phyloP scores from a whole-genome alignment of 345 rosid species.

The Acer campestre region DNA sequence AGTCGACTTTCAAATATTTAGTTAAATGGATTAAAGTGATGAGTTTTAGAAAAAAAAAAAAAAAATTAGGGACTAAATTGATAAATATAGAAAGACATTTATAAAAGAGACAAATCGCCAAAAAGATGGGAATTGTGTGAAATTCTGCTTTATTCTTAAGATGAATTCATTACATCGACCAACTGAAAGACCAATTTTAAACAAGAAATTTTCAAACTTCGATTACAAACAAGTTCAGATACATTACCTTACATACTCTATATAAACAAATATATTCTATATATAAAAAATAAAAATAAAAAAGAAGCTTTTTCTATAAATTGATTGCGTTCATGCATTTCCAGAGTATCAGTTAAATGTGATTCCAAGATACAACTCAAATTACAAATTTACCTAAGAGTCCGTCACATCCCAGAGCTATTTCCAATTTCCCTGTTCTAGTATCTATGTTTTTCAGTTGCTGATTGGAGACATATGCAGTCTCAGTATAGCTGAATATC shows the following conservation, averaged over 20 bases:
- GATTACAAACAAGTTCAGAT: neutral
- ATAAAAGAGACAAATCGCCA: no score
- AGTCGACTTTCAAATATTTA: no score
- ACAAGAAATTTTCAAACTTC: neutral
- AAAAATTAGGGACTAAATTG: no score
- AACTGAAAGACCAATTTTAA: no score
- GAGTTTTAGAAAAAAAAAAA: no score
- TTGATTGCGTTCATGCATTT: neutral
- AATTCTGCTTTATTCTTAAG: no score
- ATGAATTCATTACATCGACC: no score
- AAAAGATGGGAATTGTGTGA: no score
- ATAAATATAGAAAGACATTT: no score
- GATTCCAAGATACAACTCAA: constrained; percentile 13
- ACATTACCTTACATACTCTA: neutral
- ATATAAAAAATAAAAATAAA: neutral
- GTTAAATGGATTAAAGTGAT: no score
- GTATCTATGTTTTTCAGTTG: constrained; percentile 8
- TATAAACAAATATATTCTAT: neutral
- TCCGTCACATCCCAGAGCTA: neutral
- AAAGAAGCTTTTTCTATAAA: neutral
- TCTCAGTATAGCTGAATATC: constrained; percentile 1
- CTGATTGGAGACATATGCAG: neutral
- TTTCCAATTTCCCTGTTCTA: neutral
- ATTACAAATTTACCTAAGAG: constrained; percentile 7
- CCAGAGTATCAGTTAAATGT: neutral